Conservation (phyloP, 1,284 basidiomycete genomes). For the Trametes pubescens region DNA sequence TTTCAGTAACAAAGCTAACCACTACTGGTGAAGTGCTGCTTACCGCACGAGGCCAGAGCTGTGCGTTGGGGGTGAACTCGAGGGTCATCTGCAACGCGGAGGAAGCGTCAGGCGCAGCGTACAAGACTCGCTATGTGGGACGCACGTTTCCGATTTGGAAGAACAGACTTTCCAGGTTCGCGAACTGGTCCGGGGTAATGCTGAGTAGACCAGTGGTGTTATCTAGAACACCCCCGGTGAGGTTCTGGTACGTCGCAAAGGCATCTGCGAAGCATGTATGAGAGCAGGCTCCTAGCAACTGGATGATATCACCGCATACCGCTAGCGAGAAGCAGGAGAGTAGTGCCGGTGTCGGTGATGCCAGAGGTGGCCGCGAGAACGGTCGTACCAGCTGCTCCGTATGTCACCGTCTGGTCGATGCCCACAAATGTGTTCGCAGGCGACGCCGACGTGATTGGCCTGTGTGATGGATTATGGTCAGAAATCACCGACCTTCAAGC, state of each 20-base stretch:
- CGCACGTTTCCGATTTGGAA: constrained; percentile 55
- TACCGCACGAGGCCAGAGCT: constrained; percentile 54
- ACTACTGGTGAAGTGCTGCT: not conserved
- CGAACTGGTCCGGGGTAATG: constrained; percentile 56
- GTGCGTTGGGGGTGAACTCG: constrained; percentile 59
- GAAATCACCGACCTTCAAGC: constrained; percentile 19
- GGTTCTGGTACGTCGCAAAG: constrained; percentile 52
- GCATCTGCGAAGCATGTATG: constrained; percentile 49
- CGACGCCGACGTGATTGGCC: constrained; percentile 53
- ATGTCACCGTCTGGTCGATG: constrained; percentile 63
- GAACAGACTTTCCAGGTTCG: constrained; percentile 57
- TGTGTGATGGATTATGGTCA: constrained; percentile 27
- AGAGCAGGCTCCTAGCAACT: not conserved
- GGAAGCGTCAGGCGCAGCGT: no score
- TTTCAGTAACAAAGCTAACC: constrained; percentile 36
- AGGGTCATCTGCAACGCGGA: constrained; percentile 37
- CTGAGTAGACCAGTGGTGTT: constrained; percentile 58
- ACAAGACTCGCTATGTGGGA: not conserved
- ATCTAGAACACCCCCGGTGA: constrained; percentile 59
- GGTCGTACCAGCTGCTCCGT: constrained; percentile 50
- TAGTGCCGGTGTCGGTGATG: constrained; percentile 67
- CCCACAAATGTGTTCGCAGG: constrained; percentile 67
- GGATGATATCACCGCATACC: constrained; percentile 25
- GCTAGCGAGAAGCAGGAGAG: constrained; percentile 48
- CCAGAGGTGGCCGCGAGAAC: constrained; percentile 60